Conservation (phyloP, 305 asterid genomes). For the Plantago coronopus region DNA sequence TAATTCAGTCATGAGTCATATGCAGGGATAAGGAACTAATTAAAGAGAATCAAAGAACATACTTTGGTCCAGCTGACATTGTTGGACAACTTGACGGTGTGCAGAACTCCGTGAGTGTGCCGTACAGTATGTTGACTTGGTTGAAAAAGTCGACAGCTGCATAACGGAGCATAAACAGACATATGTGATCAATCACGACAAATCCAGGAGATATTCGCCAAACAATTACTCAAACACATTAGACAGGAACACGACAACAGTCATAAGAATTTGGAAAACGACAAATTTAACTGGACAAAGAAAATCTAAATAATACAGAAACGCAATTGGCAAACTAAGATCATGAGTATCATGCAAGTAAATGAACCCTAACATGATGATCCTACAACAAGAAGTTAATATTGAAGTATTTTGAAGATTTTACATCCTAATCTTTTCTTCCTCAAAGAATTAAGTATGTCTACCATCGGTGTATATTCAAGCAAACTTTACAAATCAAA, state of each 20-base stretch:
- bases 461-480: no score
- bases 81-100: conserved; percentile 48
- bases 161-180: conserved; percentile 14
- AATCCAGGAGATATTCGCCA: not conserved
- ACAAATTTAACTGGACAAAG: conserved; percentile 5
- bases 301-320: conserved; percentile 2
- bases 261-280: conserved; percentile 11
- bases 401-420: no score
- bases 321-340: no score
- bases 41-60: conserved; percentile 18
- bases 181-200: conserved; percentile 19
- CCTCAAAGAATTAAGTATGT: no score
- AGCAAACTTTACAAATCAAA: not conserved
- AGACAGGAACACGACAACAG: conserved; percentile 1
- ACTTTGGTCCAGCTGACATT: conserved; percentile 70
- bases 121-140: conserved; percentile 48
- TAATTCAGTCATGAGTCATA: no score
- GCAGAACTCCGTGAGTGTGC: conserved; percentile 66
- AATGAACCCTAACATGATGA: no score
- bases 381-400: no score
- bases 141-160: conserved; percentile 64
- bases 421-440: no score
- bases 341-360: no score
- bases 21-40: conserved; percentile 1
- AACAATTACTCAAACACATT: not conserved